A percentile compares a stretch with the other conserved stretches of the same genome.
Conservation (phyloP, 139 green algal genomes). For the Chlamydomonas incerta region DNA sequence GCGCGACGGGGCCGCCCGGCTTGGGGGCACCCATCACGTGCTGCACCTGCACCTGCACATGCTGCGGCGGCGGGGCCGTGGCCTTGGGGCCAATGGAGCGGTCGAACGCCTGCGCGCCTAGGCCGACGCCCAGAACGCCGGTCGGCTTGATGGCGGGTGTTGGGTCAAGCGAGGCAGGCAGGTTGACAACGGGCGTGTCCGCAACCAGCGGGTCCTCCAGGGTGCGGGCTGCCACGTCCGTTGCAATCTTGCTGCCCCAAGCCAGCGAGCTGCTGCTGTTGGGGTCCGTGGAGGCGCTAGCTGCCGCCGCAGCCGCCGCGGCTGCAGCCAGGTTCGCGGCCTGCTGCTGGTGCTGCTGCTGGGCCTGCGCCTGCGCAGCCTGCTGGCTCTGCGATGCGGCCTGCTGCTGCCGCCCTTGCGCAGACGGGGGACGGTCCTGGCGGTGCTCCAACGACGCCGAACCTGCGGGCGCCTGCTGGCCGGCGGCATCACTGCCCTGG, state of each 20-base stretch:
- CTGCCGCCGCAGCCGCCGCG: constrained; percentile 2
- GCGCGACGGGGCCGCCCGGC: background rate
- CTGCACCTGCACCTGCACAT: background rate
- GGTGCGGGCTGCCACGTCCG: constrained; percentile 24
- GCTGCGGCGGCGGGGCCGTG: background rate
- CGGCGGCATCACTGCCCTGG: background rate
- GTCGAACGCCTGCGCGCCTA: constrained; percentile 26
- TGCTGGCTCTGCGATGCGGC: background rate
- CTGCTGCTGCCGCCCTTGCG: background rate
- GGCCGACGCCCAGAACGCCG: background rate
- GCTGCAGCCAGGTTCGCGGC: background rate
- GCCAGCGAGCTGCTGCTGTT: constrained; percentile 32
- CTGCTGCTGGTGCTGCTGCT: constrained; percentile 17
- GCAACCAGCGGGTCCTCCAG: constrained; percentile 29
- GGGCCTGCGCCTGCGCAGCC: background rate
- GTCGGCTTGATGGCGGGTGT: constrained; percentile 15
- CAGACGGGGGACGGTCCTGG: background rate
- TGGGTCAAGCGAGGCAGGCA: constrained; percentile 31
- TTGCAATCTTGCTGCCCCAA: constrained; percentile 39
- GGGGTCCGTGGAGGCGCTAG: background rate
- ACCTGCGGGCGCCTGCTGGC: background rate
- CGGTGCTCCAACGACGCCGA: background rate
- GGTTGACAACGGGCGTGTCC: constrained; percentile 13
- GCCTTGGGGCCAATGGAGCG: constrained; percentile 44
- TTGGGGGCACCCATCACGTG: background rate